These are phyloP conservation scores for Trypanosoma cruzi DNA, from an alignment of 208 protist genomes.

Conservation along the genomic window DNA sequence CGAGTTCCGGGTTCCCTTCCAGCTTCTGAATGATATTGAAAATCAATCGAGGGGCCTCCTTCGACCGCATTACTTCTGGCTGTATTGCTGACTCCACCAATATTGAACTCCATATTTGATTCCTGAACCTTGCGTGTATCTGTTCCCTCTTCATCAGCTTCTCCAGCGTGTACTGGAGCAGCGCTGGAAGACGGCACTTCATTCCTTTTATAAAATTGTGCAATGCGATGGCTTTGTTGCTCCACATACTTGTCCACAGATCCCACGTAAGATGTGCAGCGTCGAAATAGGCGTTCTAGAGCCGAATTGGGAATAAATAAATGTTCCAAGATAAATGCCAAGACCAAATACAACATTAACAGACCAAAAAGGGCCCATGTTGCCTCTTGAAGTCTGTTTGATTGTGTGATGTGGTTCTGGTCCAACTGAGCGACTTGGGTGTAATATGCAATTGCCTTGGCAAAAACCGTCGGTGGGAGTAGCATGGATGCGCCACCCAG, in stretches of 20 bases:
- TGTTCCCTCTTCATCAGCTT: neutral
- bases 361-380: conserved; percentile 28
- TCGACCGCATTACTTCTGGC: neutral
- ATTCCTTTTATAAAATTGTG: conserved; percentile 1
- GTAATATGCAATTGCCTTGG: conserved; percentile 12
- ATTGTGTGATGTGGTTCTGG: neutral
- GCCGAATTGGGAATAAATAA: conserved; percentile 19
- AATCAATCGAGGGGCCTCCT: neutral
- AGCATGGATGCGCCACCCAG: conserved; percentile 7
- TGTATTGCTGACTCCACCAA: conserved; percentile 9
- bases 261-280: neutral
- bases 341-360: conserved; percentile 3
- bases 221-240: neutral
- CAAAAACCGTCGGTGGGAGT: conserved; percentile 19
- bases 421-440: neutral
- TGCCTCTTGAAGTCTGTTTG: neutral
- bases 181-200: neutral
- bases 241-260: neutral
- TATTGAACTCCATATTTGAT: conserved; percentile 14
- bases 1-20: too few species aligned
- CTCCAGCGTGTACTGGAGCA: too few species aligned
- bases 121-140: neutral
- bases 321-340: conserved; percentile 24
- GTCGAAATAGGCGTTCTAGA: conserved; percentile 4
- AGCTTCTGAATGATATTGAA: too few species aligned